Conservation (phyloP, 805 yeast species). For the Lachancea lanzarotensis region DNA sequence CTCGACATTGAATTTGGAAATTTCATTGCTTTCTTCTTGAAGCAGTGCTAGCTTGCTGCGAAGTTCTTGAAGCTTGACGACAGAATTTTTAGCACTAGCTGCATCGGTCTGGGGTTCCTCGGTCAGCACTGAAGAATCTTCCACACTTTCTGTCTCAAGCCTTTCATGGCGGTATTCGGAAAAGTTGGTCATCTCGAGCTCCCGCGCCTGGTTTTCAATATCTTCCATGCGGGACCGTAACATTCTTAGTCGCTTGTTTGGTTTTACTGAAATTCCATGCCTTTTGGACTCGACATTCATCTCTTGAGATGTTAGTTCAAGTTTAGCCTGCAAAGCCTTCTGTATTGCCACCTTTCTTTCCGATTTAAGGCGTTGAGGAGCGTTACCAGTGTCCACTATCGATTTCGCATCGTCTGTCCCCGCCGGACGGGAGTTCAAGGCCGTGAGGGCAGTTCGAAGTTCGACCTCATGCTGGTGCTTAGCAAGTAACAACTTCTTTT, state of each 20-base stretch:
- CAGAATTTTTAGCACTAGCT: slow-evolving; percentile 39
- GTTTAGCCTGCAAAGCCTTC: slow-evolving; percentile 30
- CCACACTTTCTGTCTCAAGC: background rate
- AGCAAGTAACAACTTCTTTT: slow-evolving; percentile 51
- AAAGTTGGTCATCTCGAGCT: slow-evolving; percentile 80
- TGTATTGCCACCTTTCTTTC: slow-evolving; percentile 26
- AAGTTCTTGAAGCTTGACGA: slow-evolving; percentile 47
- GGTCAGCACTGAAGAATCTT: slow-evolving; percentile 1
- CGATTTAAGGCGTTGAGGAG: slow-evolving; percentile 23
- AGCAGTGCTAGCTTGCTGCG: slow-evolving; percentile 53
- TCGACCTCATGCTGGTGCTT: slow-evolving; percentile 73
- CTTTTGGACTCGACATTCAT: slow-evolving; percentile 36
- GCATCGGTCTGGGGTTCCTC: background rate
- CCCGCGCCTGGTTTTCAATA: slow-evolving; percentile 76
- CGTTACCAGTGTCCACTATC: slow-evolving; percentile 12
- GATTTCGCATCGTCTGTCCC: background rate
- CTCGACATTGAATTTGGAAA: slow-evolving; percentile 55
- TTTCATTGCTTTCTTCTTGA: slow-evolving; percentile 71
- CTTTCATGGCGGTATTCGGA: slow-evolving; percentile 37
- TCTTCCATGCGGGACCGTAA: slow-evolving; percentile 80
- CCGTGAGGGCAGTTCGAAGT: slow-evolving; percentile 63
- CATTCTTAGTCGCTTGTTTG: slow-evolving; percentile 66
- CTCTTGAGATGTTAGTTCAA: slow-evolving; percentile 35
- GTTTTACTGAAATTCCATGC: slow-evolving; percentile 50
- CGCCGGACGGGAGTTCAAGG: slow-evolving; percentile 44